Base-by-base conservation (phyloP, 345 rosid species). In the Salix suchowensis region DNA sequence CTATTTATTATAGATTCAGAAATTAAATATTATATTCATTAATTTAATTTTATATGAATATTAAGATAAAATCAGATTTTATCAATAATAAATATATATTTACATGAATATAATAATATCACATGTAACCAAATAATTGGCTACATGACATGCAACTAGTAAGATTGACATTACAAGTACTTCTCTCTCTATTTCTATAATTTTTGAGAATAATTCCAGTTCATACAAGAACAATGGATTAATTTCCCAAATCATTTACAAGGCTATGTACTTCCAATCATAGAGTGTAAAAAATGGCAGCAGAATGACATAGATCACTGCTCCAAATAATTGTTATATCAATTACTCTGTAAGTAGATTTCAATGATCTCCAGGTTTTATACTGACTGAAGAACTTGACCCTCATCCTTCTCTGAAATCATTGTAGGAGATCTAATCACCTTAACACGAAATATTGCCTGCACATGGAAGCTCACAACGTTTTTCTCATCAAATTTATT, bases 391-490 rank as follows among this genome's bases (percentile, higher is more conserved):
- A 91, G 88, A 74, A 90, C 44, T 76, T 80, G 84, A 30, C 84
- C 77, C 70, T 72, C 82, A 55, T 67, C 69, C 68, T 77, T 77
- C 26, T 80, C 48, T 50, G 67, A 74, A 72, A 48, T 36, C 23
- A 76, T 77, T 0, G 81, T 40, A 13, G 83, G 78, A 61, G 88
- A 81, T 60, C 88, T 79, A 67, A 86, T 71, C 84, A 87, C 97
- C 84, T 94, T 94, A 5, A 94, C 97, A 65, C 87, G 88, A 71
- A 88, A 91, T n/a, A 74, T 76, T 13, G 90, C 94, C 98, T 94
- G 90, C 82, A 80, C 21, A 61, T 19, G 18, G 26, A 74, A 73
- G 67, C 44, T 58, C 40, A n/a, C 46, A 58, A 4, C 32, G 4
- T 54, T 52, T 24, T n/a, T 69, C 66, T 21, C 32, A 28, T 15